Evolutionary conservation across 73 alveolate species (phyloP).

Genomic region (Paramecium sexaurelia): DNA sequence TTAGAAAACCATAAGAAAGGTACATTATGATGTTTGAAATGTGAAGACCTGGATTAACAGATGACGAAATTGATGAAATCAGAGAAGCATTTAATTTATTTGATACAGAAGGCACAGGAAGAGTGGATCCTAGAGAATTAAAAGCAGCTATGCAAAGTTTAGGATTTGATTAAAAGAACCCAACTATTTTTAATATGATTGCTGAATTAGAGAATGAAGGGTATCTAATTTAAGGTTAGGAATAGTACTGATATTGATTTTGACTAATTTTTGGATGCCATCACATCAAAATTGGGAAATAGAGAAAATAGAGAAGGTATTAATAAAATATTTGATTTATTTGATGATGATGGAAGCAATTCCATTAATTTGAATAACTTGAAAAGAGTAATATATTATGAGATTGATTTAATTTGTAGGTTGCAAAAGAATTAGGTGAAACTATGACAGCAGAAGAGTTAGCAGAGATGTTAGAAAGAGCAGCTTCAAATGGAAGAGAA

Average conservation of each 20-base stretch:
- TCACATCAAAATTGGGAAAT: conserved; percentile 95
- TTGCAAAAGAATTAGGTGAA: conserved; percentile 96
- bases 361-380: conserved; percentile 85
- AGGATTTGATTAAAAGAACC: conserved; percentile 97
- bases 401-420: neutral
- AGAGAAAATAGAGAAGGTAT: conserved; percentile 91
- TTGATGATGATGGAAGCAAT: conserved; percentile 91
- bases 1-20: conserved; percentile 16
- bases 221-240: neutral
- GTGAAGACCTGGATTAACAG: conserved; percentile 88
- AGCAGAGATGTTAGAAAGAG: conserved; percentile 93
- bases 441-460: conserved; percentile 91
- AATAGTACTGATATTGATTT: conserved; percentile 91
- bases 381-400: conserved; percentile 71
- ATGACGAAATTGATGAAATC: conserved; percentile 86
- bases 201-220: conserved; percentile 96
- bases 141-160: conserved; percentile 97
- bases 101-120: conserved; percentile 97
- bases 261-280: conserved; percentile 97
- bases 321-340: conserved; percentile 88
- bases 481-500: conserved; percentile 96
- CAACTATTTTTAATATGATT: conserved; percentile 96
- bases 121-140: conserved; percentile 97
- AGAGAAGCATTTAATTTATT: conserved; percentile 98
- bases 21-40: neutral